These are phyloP conservation scores for Cordyceps cicadae DNA, from an alignment of 2,329 filamentous ascomycete species.

Conservation along the genomic window DNA sequence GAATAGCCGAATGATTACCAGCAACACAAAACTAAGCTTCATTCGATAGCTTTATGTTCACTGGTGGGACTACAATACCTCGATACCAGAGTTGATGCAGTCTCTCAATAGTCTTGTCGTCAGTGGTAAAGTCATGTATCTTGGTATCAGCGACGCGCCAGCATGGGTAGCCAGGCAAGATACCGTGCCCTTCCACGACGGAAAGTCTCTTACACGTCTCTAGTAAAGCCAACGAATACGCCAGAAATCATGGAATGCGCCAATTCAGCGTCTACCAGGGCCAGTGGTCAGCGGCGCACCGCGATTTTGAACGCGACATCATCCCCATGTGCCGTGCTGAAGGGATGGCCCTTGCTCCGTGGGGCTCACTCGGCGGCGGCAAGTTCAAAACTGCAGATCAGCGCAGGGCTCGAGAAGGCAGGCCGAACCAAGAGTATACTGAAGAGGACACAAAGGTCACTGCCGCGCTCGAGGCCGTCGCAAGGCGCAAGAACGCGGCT, in stretches of 20 bases:
- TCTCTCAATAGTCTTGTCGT: conserved; percentile 52
- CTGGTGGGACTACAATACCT: conserved; percentile 62
- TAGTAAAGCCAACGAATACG: conserved; percentile 59
- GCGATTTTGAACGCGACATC: conserved; percentile 35
- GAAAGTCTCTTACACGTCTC: conserved; percentile 9
- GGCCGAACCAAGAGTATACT: conserved; percentile 29
- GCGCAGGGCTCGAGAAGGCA: conserved; percentile 27
- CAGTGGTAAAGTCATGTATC: conserved; percentile 54
- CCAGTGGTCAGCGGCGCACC: conserved; percentile 30
- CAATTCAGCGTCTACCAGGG: conserved; percentile 52
- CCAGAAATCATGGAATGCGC: conserved; percentile 59
- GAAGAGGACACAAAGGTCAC: conserved; percentile 46
- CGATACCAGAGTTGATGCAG: conserved; percentile 51
- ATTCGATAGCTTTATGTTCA: conserved; percentile 51
- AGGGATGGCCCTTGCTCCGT: conserved; percentile 48
- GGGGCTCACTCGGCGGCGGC: conserved; percentile 47
- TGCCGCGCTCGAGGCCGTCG: conserved; percentile 41
- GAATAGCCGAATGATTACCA: conserved; percentile 6
- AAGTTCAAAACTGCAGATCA: conserved; percentile 34
- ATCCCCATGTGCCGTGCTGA: conserved; percentile 35
- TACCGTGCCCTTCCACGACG: not conserved
- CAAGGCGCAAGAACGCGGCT: conserved; percentile 32
- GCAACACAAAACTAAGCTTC: not conserved
- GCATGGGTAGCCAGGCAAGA: conserved; percentile 54
- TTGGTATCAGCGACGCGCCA: conserved; percentile 60